Evolutionary conservation across 352 stramenopile species (phyloP).

Genomic region (Pythium vanterpoolii): DNA sequence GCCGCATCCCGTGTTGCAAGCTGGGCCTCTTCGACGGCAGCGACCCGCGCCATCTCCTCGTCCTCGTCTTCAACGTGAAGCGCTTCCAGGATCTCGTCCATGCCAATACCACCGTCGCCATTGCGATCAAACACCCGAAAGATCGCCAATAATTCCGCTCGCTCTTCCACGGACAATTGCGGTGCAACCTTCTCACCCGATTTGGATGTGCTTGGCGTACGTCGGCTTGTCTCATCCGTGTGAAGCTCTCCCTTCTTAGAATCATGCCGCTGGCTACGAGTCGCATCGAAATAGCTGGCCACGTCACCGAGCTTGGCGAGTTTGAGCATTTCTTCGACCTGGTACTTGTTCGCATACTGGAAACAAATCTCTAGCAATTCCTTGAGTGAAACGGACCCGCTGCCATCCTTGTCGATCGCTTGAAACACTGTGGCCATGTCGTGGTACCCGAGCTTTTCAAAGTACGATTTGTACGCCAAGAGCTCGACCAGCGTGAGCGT

Average conservation of each 20-base stretch:
- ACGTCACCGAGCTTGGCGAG: constrained; percentile 66
- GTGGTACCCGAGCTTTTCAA: constrained; percentile 63
- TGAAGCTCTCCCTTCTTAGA: neutral
- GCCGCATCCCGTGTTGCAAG: constrained; percentile 9
- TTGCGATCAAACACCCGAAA: constrained; percentile 75
- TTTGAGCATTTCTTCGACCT: constrained; percentile 68
- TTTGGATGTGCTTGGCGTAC: neutral
- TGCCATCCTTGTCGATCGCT: constrained; percentile 65
- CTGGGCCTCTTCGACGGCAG: constrained; percentile 32
- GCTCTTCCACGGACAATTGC: constrained; percentile 32
- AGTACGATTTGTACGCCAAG: constrained; percentile 51
- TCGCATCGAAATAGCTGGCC: constrained; percentile 37
- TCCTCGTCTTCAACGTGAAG: constrained; percentile 57
- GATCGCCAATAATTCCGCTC: constrained; percentile 50
- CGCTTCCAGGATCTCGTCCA: constrained; percentile 73
- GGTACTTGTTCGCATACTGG: constrained; percentile 50
- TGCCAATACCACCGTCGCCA: constrained; percentile 53
- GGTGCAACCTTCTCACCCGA: neutral
- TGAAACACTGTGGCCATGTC: constrained; percentile 66
- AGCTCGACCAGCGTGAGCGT: constrained; percentile 53
- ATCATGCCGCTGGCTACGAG: neutral
- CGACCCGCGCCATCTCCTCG: constrained; percentile 45
- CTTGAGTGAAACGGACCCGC: constrained; percentile 48
- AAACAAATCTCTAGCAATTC: constrained; percentile 69
- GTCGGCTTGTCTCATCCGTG: neutral